A percentile compares a stretch with the other conserved stretches of the same genome.
Conservation (phyloP, 495 filamentous ascomycete genomes). For the Trichocladium uniseriatum region DNA sequence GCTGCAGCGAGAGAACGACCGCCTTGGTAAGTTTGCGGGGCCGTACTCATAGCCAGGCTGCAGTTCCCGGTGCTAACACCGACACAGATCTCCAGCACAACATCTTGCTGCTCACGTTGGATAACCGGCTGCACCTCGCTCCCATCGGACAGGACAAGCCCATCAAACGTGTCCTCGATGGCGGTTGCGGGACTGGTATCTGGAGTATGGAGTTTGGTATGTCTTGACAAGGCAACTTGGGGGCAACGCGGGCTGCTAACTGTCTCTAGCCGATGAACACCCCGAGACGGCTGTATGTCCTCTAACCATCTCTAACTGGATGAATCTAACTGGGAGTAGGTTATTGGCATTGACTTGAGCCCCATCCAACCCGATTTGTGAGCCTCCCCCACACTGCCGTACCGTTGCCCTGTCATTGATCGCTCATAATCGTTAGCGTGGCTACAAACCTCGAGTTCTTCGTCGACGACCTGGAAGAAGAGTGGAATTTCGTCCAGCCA, state of each 20-base stretch:
- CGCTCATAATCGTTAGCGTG: constrained; percentile 16
- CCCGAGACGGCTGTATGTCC: no score
- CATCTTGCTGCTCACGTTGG: constrained; percentile 4
- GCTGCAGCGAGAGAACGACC: background rate
- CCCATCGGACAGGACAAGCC: background rate
- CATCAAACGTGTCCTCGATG: constrained; percentile 39
- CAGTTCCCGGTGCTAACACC: no score
- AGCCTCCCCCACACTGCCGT: background rate
- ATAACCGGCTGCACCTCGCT: constrained; percentile 3
- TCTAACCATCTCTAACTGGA: no score
- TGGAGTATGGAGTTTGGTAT: constrained; percentile 42
- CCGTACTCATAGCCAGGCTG: no score
- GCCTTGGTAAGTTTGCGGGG: background rate
- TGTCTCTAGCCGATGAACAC: no score
- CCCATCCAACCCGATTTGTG: constrained; percentile 24
- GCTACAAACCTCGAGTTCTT: constrained; percentile 48
- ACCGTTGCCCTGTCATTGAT: no score
- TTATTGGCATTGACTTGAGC: constrained; percentile 45
- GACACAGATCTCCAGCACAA: constrained; percentile 9
- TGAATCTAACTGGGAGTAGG: constrained; percentile 17
- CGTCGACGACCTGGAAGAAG: constrained; percentile 44
- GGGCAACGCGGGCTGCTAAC: no score
- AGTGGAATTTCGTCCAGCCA: constrained; percentile 31
- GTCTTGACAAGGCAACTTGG: background rate
- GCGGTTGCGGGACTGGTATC: constrained; percentile 44